Evolutionary conservation across 257 asterid species (phyloP), one percentile per base, ranked within the genome.

Genomic region (Solanum okadae): DNA sequence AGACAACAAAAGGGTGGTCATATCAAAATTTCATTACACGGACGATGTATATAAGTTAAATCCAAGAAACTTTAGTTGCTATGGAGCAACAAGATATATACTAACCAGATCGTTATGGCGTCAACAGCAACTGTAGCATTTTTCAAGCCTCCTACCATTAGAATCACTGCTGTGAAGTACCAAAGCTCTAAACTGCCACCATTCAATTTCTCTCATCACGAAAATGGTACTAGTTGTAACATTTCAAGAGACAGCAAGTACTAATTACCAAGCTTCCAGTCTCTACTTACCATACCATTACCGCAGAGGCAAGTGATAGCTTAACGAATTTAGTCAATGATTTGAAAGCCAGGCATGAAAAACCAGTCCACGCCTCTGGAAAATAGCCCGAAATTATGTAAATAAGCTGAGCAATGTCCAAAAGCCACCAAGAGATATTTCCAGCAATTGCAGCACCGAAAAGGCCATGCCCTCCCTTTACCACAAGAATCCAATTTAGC

Each of bases 341-440:
- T 8, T 90, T 92, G 44, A 94, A 93, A 8, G 96, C 96, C 90
- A 52, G 76, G 88, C 85, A 89, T 1, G 96, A 88, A 87, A 94
- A 93, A 10, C 95, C 95, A 29, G 93, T 59, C 96, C 95, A 94
- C 1, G 96, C 93, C 11, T 88, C 37, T 7, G 93, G 93, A 82
- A 93, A 94, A n/a, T 89, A 10, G 27, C 95, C 95, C 8, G 89
- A 75, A 31, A 92, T 18, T 49, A 93, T 92, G 83, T 93, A 94
- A 11, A 86, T 61, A 65, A 90, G 82, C 91, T 93, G 95, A 84
- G 89, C 94, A 92, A 88, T 76, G 90, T 91, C 92, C 27, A 94
- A 89, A 90, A 94, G 59, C 96, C 95, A 94, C 96, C 95, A 94
- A 61, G 94, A 94, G 8, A 87, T 76, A 87, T 94, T 92, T 46